Percentiles rank a stretch among this genome's conserved stretches.
phyloP scores from a whole-genome alignment of 495 filamentous ascomycete species.

The Hypoxylon fragiforme region DNA sequence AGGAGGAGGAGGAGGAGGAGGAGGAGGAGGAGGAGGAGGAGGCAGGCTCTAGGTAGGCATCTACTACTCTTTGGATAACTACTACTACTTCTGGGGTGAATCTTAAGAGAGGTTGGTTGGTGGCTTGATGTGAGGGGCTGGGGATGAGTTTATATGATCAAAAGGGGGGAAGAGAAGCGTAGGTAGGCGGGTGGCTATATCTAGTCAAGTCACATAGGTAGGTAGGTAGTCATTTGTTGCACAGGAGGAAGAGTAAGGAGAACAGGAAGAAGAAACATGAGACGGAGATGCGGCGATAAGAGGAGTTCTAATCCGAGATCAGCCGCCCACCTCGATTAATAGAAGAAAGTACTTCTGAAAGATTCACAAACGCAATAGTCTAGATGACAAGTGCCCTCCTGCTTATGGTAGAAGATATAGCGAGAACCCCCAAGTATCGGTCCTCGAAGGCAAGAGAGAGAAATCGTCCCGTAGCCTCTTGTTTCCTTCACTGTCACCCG shows the following conservation, averaged over 20 bases:
- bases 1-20: no score
- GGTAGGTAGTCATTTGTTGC: neutral
- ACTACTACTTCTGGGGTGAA: no score
- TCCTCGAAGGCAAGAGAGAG: constrained; percentile 12
- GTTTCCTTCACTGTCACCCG: constrained; percentile 12
- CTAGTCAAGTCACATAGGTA: neutral
- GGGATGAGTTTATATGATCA: no score
- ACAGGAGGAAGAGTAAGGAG: neutral
- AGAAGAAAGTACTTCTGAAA: constrained; percentile 29
- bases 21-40: no score
- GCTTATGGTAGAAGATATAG: constrained; percentile 2
- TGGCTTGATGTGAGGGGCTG: no score
- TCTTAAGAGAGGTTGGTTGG: no score
- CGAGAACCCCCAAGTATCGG: neutral
- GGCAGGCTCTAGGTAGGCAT: no score
- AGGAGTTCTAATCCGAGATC: constrained; percentile 15
- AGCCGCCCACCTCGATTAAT: constrained; percentile 23
- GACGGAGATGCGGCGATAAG: constrained; percentile 10
- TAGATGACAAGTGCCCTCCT: constrained; percentile 24
- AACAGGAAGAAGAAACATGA: no score
- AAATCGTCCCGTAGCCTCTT: constrained; percentile 5
- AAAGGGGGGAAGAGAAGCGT: no score
- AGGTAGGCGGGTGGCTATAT: no score
- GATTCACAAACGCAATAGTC: constrained; percentile 26
- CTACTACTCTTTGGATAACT: no score